Evolutionary conservation across 805 yeast species (phyloP), one percentile per base, ranked within the genome.

Genomic region (Alloascoidea africana): DNA sequence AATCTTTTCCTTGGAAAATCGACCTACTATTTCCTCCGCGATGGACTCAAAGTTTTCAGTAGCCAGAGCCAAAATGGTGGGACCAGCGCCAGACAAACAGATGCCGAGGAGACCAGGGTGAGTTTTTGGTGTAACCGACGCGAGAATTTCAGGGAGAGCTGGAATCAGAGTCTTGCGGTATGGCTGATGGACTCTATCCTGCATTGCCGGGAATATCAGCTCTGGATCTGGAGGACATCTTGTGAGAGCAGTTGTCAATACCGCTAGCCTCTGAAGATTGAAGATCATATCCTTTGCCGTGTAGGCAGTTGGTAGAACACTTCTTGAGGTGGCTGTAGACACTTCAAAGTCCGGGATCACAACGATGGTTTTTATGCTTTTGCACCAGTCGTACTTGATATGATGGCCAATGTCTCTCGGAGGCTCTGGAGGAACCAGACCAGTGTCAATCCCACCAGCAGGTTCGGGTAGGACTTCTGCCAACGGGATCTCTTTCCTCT

Each of bases 1-100:
- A 41, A 91, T 82, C 34, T 62, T 58, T 46, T 81, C 77, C 44
- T 73, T 62, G 38, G 65, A 56, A 59, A 91, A 87, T 41, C 83
- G 68, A 39, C 60, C 59, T 36, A 85, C 67, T 44, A 91, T 86
- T 38, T 76, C 82, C 4, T 56, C 53, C 4, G 98, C 95, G 48
- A 91, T 86, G 8, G 62, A 66, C 4, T 86, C 96, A 48, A 76
- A 91, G 55, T 84, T 82, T 14, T 72, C 78, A 3, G 96, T 86
- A 3, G 98, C 97, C 44, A 91, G 68, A 33, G 95, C 94, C 44
- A 91, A 63, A 40, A 91, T 87, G 4, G 98, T 91, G 40, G 98
- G 98, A 5, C 98, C 98, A 4, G 98, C 98, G 38, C 98, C 98
- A 17, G 94, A 81, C 41, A 91, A 66, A 55, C 98, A 91, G 48